A percentile compares a stretch with the other conserved stretches of the same genome.
phyloP scores from a whole-genome alignment of 148 eudicot genomes.

The Fallopia convolvulus region DNA sequence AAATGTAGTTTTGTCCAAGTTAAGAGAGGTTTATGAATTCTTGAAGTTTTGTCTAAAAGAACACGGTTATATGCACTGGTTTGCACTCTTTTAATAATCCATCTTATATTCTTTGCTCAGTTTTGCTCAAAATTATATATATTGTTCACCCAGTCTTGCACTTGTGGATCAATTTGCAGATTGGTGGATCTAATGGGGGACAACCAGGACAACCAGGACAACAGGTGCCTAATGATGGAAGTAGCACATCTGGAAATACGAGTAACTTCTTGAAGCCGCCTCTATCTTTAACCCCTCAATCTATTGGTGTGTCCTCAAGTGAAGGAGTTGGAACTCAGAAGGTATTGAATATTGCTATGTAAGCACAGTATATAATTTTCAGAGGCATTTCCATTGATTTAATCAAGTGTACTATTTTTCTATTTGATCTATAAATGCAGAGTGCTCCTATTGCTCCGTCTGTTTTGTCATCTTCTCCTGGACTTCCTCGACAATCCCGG shows the following conservation, averaged over 20 bases:
- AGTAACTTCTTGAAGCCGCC: constrained; percentile 47
- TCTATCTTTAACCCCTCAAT: constrained; percentile 33
- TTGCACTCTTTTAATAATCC: not conserved
- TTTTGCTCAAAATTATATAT: not conserved
- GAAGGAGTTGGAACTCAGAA: constrained; percentile 42
- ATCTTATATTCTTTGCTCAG: not conserved
- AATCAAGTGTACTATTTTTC: not conserved
- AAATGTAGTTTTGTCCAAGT: not conserved
- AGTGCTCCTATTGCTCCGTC: constrained; percentile 43
- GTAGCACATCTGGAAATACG: constrained; percentile 32
- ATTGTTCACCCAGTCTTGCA: not conserved
- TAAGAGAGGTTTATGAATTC: not conserved
- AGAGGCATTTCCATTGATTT: not conserved
- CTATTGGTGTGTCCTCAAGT: constrained; percentile 27
- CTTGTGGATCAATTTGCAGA: constrained; percentile 20
- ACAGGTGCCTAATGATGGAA: constrained; percentile 55
- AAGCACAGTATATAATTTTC: not conserved
- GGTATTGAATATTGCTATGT: constrained; percentile 25
- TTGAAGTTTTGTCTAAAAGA: not conserved
- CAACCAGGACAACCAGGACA: constrained; percentile 35
- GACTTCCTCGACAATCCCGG: constrained; percentile 52
- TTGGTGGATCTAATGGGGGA: constrained; percentile 37
- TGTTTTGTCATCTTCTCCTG: constrained; percentile 50
- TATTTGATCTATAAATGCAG: constrained; percentile 29
- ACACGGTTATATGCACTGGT: not conserved